These are phyloP conservation scores for Aspergillus saccharolyticus DNA, from an alignment of 495 filamentous ascomycete species.

Conservation along the genomic window DNA sequence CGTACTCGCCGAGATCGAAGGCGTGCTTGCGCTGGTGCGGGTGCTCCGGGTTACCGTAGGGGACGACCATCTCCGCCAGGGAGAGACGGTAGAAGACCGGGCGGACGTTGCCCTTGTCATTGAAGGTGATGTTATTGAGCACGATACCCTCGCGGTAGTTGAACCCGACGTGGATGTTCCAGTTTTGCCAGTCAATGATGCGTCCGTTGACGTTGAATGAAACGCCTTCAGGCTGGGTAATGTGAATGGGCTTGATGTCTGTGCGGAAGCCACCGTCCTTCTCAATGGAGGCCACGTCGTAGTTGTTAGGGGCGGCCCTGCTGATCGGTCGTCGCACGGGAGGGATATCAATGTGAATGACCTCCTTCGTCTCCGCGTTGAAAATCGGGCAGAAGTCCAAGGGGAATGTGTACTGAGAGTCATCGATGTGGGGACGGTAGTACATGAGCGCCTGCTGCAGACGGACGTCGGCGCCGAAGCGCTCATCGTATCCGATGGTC, in stretches of 20 bases:
- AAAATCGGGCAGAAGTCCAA: slow-evolving; percentile 94
- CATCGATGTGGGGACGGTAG: slow-evolving; percentile 81
- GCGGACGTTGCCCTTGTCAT: slow-evolving; percentile 76
- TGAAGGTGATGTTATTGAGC: slow-evolving; percentile 85
- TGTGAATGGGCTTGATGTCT: slow-evolving; percentile 87
- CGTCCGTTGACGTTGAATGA: slow-evolving; percentile 80
- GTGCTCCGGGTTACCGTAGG: slow-evolving; percentile 89
- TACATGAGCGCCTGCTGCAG: slow-evolving; percentile 96
- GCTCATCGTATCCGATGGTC: slow-evolving; percentile 94
- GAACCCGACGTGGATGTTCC: slow-evolving; percentile 91
- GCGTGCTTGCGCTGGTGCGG: slow-evolving; percentile 94
- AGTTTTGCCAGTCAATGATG: slow-evolving; percentile 89
- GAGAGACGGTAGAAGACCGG: slow-evolving; percentile 90
- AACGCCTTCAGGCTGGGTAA: slow-evolving; percentile 91
- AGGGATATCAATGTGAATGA: slow-evolving; percentile 87
- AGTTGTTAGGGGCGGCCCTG: slow-evolving; percentile 71
- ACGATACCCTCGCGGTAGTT: slow-evolving; percentile 95
- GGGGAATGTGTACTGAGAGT: slow-evolving; percentile 86
- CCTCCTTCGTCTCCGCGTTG: slow-evolving; percentile 75
- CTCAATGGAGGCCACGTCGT: slow-evolving; percentile 70
- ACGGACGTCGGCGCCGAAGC: slow-evolving; percentile 73
- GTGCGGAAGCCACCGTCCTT: slow-evolving; percentile 70
- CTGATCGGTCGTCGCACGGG: slow-evolving; percentile 72
- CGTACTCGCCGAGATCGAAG: slow-evolving; percentile 92
- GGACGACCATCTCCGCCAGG: slow-evolving; percentile 93